Base-by-base conservation (phyloP, 164 flowering plant genomes). In the Dillenia suffruticosa region DNA sequence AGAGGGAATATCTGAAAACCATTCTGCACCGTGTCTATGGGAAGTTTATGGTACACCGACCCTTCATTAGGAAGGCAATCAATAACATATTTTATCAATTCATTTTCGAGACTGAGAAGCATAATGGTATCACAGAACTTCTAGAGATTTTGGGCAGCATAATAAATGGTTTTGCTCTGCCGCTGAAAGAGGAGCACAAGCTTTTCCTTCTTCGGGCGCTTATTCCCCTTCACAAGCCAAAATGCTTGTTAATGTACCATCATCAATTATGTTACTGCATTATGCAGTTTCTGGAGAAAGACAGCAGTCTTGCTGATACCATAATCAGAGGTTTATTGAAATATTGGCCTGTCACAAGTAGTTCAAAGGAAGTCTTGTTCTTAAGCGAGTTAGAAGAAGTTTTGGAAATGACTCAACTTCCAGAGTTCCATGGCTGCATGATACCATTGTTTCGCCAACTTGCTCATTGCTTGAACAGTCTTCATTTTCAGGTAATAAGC, bases 341-440 rank as follows among this genome's bases (percentile, higher is more conserved):
- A 64, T 77, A 75, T 67, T 80, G 84, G 81, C 84, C 84, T 0
- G 54, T 80, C 26, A 77, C 81, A 0, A 80, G 77, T 67, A 74
- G 84, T 65, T 68, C 79, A 12, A 80, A 80, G 73, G 81, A 80
- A 63, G 78, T 77, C 50, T 68, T 80, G 81, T 77, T 80, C 61
- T 68, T 80, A 17, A 70, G 75, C 58, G 84, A 80, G 76, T 66
- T 81, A 63, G 84, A 81, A 51, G 82, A 81, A 53, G 80, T 81
- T 51, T 65, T 81, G 48, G 84, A 81, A 70, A 77, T 65, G n/a
- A 81, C 80, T 32, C 74, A 72, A 59, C 62, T n/a, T 9, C 55
- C 61, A 1, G 74, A 78, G 13, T 78, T 78, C 44, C 76, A 69
- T 26, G 62, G 72, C 12, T 68, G 72, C 51, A 71, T 76, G 74